Evolutionary conservation across 768 basidiomycete genomes (phyloP), one percentile per base, ranked within the genome.

Genomic region (Suillus subalutaceus): DNA sequence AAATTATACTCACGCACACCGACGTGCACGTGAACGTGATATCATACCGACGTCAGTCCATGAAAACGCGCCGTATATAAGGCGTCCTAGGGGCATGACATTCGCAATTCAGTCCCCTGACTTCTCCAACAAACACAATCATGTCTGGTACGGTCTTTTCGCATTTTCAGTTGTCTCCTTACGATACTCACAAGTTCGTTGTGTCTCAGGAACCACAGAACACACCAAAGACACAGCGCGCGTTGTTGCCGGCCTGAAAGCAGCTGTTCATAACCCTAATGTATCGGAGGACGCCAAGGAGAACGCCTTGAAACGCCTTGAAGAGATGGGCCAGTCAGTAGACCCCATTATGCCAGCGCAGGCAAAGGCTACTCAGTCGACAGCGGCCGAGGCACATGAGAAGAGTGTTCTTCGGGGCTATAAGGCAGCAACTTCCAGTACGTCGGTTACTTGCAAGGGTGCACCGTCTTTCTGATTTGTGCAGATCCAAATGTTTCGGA

Each of bases 231-330:
- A 85, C 60, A 72, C 79, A 16, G 67, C 77, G 7, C 84, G 83
- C 68, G 86, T 89, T 57, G 81, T 81, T 32, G 85, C 84, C 2
- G 88, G 88, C 40, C 76, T 86, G 63, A 88, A 87, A 71, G 86
- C 87, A n/a, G 79, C 86, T 12, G 78, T 88, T 6, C 78, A 82
- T 71, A 88, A 89, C 71, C 87, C 86, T 13, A 79, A 84, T 62
- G 85, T 88, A 53, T 87, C 86, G 5, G 78, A 80, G 0, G 83
- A 84, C 66, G 88, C 87, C 0, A 87, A 87, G 71, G 74, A 78
- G 53, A 78, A 79, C 20, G 88, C 87, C 8, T 70, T 70, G 12
- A 75, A 83, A 55, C 78, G 79, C 13, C 80, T 90, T n/a, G 77
- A 83, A 52, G 67, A 77, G 20, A 77, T 84, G 78, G 77, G 75